Evolutionary conservation across 2,329 filamentous ascomycete genomes (phyloP).

Genomic region (Coleophoma cylindrospora): DNA sequence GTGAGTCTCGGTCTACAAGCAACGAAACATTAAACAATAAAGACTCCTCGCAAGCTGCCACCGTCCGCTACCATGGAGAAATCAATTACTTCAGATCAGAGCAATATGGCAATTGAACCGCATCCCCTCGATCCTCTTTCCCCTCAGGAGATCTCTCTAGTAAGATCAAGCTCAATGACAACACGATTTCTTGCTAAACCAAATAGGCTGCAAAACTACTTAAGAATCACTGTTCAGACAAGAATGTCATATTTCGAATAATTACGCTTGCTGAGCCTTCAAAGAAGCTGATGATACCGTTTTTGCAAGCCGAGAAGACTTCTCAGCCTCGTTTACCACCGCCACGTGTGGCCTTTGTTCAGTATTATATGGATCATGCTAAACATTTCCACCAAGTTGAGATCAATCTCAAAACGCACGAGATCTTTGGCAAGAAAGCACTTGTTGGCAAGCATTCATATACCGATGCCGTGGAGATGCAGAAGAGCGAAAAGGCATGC

Average conservation of each 20-base stretch:
- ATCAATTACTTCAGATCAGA: too few relatives aligned
- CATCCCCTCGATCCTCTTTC: neutral
- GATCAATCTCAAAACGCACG: neutral
- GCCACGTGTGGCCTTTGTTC: neutral
- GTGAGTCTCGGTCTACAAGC: too few relatives aligned
- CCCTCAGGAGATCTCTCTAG: neutral
- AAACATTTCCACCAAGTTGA: neutral
- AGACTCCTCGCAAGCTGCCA: too few relatives aligned
- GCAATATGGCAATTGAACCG: neutral
- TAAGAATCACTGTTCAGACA: neutral
- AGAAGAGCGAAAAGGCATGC: neutral
- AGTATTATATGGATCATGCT: neutral
- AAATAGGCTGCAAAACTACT: neutral
- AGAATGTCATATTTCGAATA: neutral
- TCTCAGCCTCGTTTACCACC: neutral
- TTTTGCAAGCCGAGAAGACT: neutral
- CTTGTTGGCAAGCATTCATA: neutral
- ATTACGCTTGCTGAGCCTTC: neutral
- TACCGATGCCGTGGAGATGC: neutral
- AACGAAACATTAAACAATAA: too few relatives aligned
- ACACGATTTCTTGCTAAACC: too few relatives aligned
- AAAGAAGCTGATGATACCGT: neutral
- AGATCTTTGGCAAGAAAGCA: neutral
- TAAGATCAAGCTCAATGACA: neutral
- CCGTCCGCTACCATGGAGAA: too few relatives aligned